Conservation (phyloP, 208 protist genomes). For the Leptomonas pyrrhocoris region DNA sequence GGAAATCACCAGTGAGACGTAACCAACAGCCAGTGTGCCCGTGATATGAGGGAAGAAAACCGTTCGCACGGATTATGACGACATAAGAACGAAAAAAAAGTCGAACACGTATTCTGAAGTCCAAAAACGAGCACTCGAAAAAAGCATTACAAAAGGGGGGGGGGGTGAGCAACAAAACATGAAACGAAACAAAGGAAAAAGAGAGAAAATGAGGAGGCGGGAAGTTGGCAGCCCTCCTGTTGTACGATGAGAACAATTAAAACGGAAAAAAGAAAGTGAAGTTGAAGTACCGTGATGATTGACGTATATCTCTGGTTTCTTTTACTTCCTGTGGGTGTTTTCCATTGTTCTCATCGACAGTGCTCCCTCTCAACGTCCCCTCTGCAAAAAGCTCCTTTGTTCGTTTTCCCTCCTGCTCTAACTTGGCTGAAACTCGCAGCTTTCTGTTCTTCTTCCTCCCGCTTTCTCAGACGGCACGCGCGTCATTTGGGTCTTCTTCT, state of each 20-base stretch:
- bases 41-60: constrained; percentile 1
- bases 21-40: neutral
- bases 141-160: neutral
- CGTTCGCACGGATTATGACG: neutral
- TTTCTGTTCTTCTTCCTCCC: neutral
- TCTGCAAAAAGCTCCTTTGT: neutral
- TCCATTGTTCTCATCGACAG: neutral
- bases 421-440: neutral
- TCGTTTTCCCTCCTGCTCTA: neutral
- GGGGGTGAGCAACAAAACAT: neutral
- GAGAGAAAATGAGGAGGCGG: neutral
- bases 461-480: neutral
- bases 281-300: neutral
- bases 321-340: neutral
- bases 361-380: neutral
- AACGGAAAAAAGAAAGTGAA: constrained; percentile 4
- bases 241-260: constrained; percentile 13
- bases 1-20: neutral
- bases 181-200: neutral
- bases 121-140: neutral
- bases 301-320: neutral
- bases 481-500: too few species aligned
- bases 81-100: constrained; percentile 13
- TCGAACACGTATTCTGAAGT: constrained; percentile 1
- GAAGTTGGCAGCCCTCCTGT: neutral